Evolutionary conservation across 2,329 filamentous ascomycete species (phyloP), one percentile per base, ranked within the genome.

Genomic region (Penicillium crustosum): DNA sequence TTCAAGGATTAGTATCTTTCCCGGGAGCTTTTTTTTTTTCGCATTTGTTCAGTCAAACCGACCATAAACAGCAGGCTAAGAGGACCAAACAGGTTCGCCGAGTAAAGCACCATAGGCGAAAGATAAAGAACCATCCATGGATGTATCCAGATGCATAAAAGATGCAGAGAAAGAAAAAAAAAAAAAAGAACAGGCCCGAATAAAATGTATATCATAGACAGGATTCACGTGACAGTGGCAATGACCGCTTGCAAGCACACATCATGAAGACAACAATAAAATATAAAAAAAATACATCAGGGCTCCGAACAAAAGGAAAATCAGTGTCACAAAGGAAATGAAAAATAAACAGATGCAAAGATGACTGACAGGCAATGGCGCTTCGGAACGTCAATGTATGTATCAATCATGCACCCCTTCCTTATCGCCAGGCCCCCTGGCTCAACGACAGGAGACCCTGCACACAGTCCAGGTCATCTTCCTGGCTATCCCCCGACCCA

Each of bases 371-470:
- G 51, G 52, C 54, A 58, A 41, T 49, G n/a, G 38, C 49, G 38
- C 44, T 49, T 56, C 10, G 47, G 38, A 57, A 59, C 52, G 25
- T 31, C 21, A 21, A 50, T 36, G 29, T 36, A 38, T 35, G 13
- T 17, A 43, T 55, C 48, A 39, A 38, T 44, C 51, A 21, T 55
- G 42, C 25, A 48, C 49, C 52, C 41, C 47, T 39, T 45, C 43
- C 38, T 83, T 76, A 89, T 69, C 86, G 83, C 92, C 93, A 97
- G 70, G 91, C 91, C n/a, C 93, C 93, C 76, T 96, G 90, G 68
- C 91, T 95, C 45, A 97, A 81, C 50, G 90, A 93, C 61, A 97
- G 75, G 62, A 97, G 77, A n/a, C 91, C 91, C 54, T 93, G 91
- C 47, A 96, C 88, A 70, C 91, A 95, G 71, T 95, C 91, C 73